Conservation (phyloP, 768 basidiomycete species). For the Harrya chromipes region DNA sequence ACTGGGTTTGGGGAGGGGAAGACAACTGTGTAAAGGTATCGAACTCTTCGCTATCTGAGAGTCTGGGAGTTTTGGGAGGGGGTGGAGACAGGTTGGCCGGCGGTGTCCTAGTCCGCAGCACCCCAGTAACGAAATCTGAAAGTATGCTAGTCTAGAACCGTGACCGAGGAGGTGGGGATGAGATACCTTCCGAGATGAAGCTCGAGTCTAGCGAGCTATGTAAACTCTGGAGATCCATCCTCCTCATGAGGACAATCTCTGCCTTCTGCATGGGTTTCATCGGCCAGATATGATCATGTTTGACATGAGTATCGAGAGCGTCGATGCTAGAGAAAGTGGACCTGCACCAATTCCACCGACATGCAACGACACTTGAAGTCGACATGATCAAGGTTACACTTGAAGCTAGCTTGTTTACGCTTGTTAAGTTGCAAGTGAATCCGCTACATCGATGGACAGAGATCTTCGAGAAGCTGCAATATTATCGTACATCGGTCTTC, state of each 20-base stretch:
- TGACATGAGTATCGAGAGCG: constrained; percentile 45
- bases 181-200: constrained; percentile 19
- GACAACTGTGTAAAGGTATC: constrained; percentile 20
- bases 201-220: constrained; percentile 16
- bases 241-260: constrained; percentile 42
- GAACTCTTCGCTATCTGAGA: constrained; percentile 4
- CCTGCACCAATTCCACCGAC: constrained; percentile 56
- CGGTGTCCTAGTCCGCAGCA: not conserved
- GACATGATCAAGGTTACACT: constrained; percentile 3
- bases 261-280: constrained; percentile 41
- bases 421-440: constrained; percentile 2
- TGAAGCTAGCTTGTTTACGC: constrained; percentile 15
- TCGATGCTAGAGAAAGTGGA: constrained; percentile 36
- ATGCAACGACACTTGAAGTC: constrained; percentile 28
- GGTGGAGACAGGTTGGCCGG: not conserved
- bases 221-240: constrained; percentile 37
- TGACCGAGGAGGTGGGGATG: not conserved
- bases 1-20: constrained; percentile 15
- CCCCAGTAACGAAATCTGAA: constrained; percentile 3
- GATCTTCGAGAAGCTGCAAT: constrained; percentile 26
- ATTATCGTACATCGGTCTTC: constrained; percentile 55
- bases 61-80: not conserved
- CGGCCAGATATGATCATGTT: constrained; percentile 44
- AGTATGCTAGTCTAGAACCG: constrained; percentile 1
- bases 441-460: constrained; percentile 1